phyloP scores from a whole-genome alignment of 257 asterid species.

The Scutellaria baicalensis region DNA sequence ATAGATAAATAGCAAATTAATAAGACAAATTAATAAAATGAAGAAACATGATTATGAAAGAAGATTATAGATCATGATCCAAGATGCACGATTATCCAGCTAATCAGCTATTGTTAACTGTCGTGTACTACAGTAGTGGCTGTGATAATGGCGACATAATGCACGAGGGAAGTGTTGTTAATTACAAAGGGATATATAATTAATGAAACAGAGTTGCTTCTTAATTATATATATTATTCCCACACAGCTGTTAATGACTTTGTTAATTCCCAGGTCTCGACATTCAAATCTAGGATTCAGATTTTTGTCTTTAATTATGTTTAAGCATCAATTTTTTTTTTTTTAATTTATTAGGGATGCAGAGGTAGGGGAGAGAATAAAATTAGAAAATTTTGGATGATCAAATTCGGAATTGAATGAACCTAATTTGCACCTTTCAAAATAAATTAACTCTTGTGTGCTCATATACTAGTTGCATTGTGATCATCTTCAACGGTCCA shows the following conservation, averaged over 20 bases:
- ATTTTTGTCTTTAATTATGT: neutral
- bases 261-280: neutral
- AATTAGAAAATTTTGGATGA: too few relatives aligned
- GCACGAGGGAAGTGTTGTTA: neutral
- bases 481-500: too few relatives aligned
- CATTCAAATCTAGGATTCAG: conserved; percentile 6
- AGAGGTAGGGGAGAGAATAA: too few relatives aligned
- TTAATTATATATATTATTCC: neutral
- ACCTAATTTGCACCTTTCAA: too few relatives aligned
- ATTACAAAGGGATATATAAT: neutral
- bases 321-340: neutral
- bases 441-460: too few relatives aligned
- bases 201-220: neutral
- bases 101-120: neutral
- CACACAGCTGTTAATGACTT: neutral
- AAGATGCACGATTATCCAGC: conserved; percentile 6
- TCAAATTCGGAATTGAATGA: too few relatives aligned
- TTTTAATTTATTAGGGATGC: too few relatives aligned
- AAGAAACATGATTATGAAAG: neutral
- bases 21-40: too few relatives aligned
- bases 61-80: neutral
- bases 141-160: conserved; percentile 1
- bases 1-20: neutral
- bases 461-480: too few relatives aligned
- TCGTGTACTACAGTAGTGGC: neutral